These are phyloP conservation scores for Ustilago trichophora DNA, from an alignment of 1,284 basidiomycete species.

Conservation along the genomic window DNA sequence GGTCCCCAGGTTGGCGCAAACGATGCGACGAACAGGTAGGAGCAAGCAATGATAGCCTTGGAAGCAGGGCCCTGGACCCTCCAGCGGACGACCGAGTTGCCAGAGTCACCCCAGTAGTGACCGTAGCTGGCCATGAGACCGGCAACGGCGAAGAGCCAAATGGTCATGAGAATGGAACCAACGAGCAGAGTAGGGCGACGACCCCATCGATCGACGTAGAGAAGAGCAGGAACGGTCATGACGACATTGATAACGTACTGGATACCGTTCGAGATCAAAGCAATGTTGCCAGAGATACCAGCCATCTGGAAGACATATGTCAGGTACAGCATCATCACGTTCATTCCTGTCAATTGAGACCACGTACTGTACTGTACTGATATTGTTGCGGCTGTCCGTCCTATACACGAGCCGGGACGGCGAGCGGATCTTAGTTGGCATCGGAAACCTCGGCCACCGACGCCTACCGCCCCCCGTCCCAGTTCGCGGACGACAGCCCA, in stretches of 20 bases:
- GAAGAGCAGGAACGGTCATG: slow-evolving; percentile 48
- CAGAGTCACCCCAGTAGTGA: slow-evolving; percentile 11
- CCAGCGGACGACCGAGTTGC: slow-evolving; percentile 30
- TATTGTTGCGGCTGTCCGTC: too few species aligned
- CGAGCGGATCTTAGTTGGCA: too few species aligned
- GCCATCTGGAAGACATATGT: slow-evolving; percentile 31
- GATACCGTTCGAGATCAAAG: slow-evolving; percentile 29
- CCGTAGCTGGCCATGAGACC: slow-evolving; percentile 30
- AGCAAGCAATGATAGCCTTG: slow-evolving; percentile 43
- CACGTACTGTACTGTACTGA: too few species aligned
- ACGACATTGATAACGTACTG: slow-evolving; percentile 52
- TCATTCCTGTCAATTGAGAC: slow-evolving; percentile 28
- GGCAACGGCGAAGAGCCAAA: slow-evolving; percentile 37
- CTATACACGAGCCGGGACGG: too few species aligned
- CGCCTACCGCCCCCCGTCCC: too few species aligned
- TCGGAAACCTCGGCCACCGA: too few species aligned
- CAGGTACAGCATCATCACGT: slow-evolving; percentile 45
- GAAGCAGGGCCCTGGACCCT: slow-evolving; percentile 22
- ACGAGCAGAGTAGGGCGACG: slow-evolving; percentile 44
- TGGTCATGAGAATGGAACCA: slow-evolving; percentile 38
- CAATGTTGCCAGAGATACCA: slow-evolving; percentile 29
- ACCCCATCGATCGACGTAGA: slow-evolving; percentile 47
- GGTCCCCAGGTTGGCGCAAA: slow-evolving; percentile 38
- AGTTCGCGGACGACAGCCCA: too few species aligned
- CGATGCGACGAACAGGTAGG: slow-evolving; percentile 46